Evolutionary conservation across 345 rosid genomes (phyloP), one percentile per base, ranked within the genome.

Genomic region (Jatropha curcas): DNA sequence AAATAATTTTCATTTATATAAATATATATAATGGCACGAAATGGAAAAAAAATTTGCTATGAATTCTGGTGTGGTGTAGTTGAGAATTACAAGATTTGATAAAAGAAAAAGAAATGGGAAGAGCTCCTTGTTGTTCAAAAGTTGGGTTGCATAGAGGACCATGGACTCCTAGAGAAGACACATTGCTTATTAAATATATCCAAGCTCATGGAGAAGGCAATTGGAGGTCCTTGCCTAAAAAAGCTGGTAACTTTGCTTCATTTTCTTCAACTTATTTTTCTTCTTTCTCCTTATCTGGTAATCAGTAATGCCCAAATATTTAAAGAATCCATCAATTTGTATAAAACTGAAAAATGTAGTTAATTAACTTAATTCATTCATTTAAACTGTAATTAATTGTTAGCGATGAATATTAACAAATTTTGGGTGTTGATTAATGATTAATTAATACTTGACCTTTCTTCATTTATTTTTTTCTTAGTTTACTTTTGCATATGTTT

Each of bases 121-220:
- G 89, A 50, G 82, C 88, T 67, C 90, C 89, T 12, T 85, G 90
- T 75, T 86, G 93, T 57, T 77, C 90, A 1, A 86, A 86, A 82
- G 88, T 85, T 7, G 93, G 90, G 14, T 76, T 86, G 71, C 90
- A 82, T 34, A 83, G 88, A 65, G 93, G 90, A 8, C 89, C 89
- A 2, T 88, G 93, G 93, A 84, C 89, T 60, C 76, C 80, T 10
- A 73, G 81, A 71, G 90, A 88, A 84, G 93, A 88, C 76, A 68
- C 79, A 65, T 77, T 85, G 80, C 93, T 88, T 16, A 70, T 76
- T 68, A 75, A 76, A 48, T 85, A 87, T 67, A 81, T 88, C 59
- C 75, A 86, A 74, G 72, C 77, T 48, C 89, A 85, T 19, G 93
- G 90, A 16, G 90, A 88, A 76, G 93, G 93, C 58, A 79, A 79